phyloP scores from a whole-genome alignment of 2,329 filamentous ascomycete genomes.

The Pseudogymnoascus sp. region DNA sequence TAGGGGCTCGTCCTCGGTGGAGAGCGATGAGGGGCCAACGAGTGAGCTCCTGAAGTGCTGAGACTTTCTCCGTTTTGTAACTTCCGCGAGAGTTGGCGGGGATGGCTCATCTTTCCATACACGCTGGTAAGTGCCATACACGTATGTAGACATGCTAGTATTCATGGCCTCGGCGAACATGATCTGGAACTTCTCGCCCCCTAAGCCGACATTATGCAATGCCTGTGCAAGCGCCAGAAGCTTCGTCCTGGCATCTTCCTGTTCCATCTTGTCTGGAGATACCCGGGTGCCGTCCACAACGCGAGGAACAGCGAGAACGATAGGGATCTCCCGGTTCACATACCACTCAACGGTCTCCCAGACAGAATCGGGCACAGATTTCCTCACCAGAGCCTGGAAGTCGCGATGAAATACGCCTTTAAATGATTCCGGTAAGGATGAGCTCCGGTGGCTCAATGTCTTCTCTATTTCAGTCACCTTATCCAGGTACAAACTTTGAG shows the following conservation, averaged over 20 bases:
- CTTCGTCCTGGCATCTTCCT: constrained; percentile 41
- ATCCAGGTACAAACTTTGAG: constrained; percentile 51
- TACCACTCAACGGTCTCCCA: constrained; percentile 49
- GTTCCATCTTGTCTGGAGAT: constrained; percentile 19
- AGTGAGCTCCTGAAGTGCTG: constrained; percentile 22
- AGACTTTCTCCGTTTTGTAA: background rate
- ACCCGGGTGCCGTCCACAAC: constrained; percentile 16
- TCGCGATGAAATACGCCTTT: constrained; percentile 52
- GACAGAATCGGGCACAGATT: constrained; percentile 52
- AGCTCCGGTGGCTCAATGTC: constrained; percentile 36
- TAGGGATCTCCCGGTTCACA: constrained; percentile 46
- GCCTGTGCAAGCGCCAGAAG: constrained; percentile 52
- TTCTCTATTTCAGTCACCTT: constrained; percentile 47
- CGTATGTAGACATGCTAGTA: constrained; percentile 56
- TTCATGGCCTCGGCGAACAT: constrained; percentile 68
- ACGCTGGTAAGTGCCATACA: constrained; percentile 55
- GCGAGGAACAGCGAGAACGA: constrained; percentile 38
- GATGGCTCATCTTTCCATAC: constrained; percentile 43
- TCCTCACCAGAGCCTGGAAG: constrained; percentile 58
- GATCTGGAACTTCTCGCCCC: constrained; percentile 62
- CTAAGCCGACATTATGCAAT: constrained; percentile 59
- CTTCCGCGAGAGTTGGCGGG: background rate
- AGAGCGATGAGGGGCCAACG: constrained; percentile 15
- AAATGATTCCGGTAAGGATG: constrained; percentile 34
- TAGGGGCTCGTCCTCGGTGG: constrained; percentile 20